Evolutionary conservation across 164 flowering plant genomes (phyloP), one percentile per base, ranked within the genome.

Genomic region (Sextonia rubra): DNA sequence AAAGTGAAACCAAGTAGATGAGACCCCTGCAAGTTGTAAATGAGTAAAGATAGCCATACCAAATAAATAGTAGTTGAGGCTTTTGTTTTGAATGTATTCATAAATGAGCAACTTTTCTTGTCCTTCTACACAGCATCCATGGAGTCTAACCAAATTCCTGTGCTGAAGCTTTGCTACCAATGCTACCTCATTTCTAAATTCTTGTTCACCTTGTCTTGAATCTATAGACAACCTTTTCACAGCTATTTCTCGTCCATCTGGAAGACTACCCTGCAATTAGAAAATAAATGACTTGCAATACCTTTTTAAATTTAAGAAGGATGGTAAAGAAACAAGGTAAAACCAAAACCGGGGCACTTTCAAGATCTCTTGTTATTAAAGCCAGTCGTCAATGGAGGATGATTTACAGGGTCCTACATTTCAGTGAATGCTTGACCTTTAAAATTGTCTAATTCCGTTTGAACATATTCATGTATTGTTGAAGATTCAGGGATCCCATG

Each of bases 81-180:
- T 83, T 15, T 22, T 56, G 68, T 83, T 84, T 22, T 80, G 70
- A 69, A 82, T 29, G 68, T 68, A 85, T 60, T 83, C 88, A 70
- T 86, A 82, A n/a, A 83, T 60, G 4, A 84, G 83, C 17, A 83
- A 65, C 76, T 77, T 83, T 56, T 82, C 85, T 27, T 82, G 60
- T 55, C 71, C 74, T 37, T 82, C 77, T 3, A 77, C 1, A 77
- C 87, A 80, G 56, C 68, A 82, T 3, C 83, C 83, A 29, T 84
- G 47, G 30, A 83, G 76, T 58, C 79, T 77, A 15, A 82, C 86
- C 27, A 85, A 74, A 47, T 85, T 83, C 26, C 73, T 74, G 66
- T 84, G 88, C 48, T 82, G 84, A 62, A 84, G 87, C 61, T 83
- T 84, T 4, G 81, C 83, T 11, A 82, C 49, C 25, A 82, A 64